phyloP scores from a whole-genome alignment of 345 rosid species.

The Litchi chinensis region DNA sequence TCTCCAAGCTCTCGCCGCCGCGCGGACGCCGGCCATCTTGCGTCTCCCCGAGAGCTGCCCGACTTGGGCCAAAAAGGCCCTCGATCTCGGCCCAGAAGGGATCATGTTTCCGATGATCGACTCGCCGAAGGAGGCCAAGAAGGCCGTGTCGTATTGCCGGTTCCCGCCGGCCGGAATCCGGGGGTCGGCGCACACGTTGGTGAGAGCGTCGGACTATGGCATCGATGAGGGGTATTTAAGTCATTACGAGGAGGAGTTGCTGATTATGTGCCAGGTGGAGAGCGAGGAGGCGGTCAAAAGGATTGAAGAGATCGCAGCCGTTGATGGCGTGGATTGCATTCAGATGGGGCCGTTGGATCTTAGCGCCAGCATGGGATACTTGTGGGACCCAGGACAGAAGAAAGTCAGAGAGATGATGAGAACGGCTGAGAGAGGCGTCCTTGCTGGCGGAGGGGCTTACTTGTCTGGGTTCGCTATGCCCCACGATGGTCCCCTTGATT shows the following conservation, averaged over 20 bases:
- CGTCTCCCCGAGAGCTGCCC: slow-evolving; percentile 77
- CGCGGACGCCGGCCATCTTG: slow-evolving; percentile 63
- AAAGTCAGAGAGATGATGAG: slow-evolving; percentile 75
- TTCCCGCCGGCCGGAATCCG: slow-evolving; percentile 83
- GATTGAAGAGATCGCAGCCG: slow-evolving; percentile 71
- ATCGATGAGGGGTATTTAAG: slow-evolving; percentile 78
- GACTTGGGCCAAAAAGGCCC: slow-evolving; percentile 85
- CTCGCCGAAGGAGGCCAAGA: slow-evolving; percentile 51
- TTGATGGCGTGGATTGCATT: slow-evolving; percentile 88
- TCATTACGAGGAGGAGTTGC: slow-evolving; percentile 63
- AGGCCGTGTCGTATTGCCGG: slow-evolving; percentile 81
- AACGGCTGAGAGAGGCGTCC: slow-evolving; percentile 67
- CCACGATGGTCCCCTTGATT: slow-evolving; percentile 53
- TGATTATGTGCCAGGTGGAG: slow-evolving; percentile 96
- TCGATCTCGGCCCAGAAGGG: slow-evolving; percentile 91
- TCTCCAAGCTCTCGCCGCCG: slow-evolving; percentile 66
- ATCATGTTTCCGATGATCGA: slow-evolving; percentile 96
- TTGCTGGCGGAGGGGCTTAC: slow-evolving; percentile 60
- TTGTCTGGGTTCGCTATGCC: slow-evolving; percentile 78
- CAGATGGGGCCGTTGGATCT: slow-evolving; percentile 97
- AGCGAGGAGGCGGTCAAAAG: slow-evolving; percentile 65
- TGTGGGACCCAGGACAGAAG: slow-evolving; percentile 94
- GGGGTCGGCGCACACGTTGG: slow-evolving; percentile 86
- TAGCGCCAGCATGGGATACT: slow-evolving; percentile 81
- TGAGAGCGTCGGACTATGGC: slow-evolving; percentile 79